Base-by-base conservation (phyloP, 2,329 filamentous ascomycete species). In the Drechslera avenae region DNA sequence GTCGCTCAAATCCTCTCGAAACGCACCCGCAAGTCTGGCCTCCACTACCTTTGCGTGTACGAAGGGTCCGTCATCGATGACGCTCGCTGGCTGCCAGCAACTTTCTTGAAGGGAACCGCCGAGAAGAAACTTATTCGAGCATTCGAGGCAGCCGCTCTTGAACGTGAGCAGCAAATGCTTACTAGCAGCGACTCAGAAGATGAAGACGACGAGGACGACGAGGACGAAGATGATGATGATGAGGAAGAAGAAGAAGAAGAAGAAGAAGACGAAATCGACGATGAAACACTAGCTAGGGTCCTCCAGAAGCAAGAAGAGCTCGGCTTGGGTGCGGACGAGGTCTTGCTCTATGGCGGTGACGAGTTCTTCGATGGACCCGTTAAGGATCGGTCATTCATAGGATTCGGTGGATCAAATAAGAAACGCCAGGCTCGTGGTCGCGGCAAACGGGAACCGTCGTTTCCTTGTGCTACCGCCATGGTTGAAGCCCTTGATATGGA, bases 291-390 rank as follows among this genome's bases (percentile, higher is more conserved):
- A 32, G 86, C 86, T 32, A 76, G 80, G 32, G 73, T 87, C 18
- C 69, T 88, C 23, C 76, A 81, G 43, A 86, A 85, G 66, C 82
- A 86, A 63, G 81, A 84, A 68, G 83, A 86, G 65, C 75, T 89
- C 3, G 87, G 86, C 7, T 74, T 89, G 35, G 81, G 78, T 2
- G 78, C 79, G 8, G 79, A 84, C 17, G 82, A 88, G 46, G 63
- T 86, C 3, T 46, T 87, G 12, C 73, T 88, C 3, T 81, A 84
- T 50, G 79, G 82, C 41, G 80, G 76, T 13, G 75, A 77, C 33
- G 76, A 75, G 18, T 72, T 66, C 21, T 72, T 74, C n/a, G 63
- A 63, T 26, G 71, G 72, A 14, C 70, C 73, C 4, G 64, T 9
- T 13, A 52, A 46, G 10, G 23, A 39, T 9, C 42, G 57, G 8